These are phyloP conservation scores for Talaromyces sp. DNA, from an alignment of 2,329 filamentous ascomycete species.

Conservation along the genomic window DNA sequence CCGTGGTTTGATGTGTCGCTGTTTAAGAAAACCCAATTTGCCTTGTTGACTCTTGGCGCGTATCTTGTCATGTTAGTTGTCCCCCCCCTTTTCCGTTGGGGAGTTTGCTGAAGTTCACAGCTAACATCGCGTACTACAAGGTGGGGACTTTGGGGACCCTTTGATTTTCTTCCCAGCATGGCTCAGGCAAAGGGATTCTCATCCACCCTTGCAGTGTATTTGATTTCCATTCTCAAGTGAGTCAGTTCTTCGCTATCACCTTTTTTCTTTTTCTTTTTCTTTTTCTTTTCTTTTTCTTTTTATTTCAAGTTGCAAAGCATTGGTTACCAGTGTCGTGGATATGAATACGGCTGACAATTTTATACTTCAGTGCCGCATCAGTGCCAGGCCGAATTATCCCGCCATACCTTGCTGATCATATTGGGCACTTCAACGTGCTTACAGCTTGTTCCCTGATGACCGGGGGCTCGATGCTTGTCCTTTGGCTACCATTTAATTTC, in stretches of 20 bases:
- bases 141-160: conserved; percentile 17
- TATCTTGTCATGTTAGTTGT: conserved; percentile 18
- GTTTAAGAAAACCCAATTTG: conserved; percentile 30
- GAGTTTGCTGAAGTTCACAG: background rate
- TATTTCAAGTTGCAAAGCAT: background rate
- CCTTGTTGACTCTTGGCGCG: conserved; percentile 8
- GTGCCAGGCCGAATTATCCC: conserved; percentile 31
- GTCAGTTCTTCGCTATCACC: background rate
- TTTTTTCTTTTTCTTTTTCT: background rate
- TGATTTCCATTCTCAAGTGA: conserved; percentile 33
- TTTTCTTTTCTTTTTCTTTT: background rate
- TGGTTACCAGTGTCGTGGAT: background rate
- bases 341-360: background rate
- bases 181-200: conserved; percentile 18
- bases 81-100: too few species aligned
- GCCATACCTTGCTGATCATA: conserved; percentile 24
- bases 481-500: conserved; percentile 35
- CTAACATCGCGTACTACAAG: conserved; percentile 15
- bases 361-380: conserved; percentile 24
- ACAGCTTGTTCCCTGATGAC: conserved; percentile 15
- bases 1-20: conserved; percentile 31
- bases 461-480: conserved; percentile 22
- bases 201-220: conserved; percentile 22
- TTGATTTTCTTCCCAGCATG: conserved; percentile 11
- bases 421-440: conserved; percentile 33